phyloP scores from a whole-genome alignment of 441 rosid genomes.

The Theobroma grandiflorum region DNA sequence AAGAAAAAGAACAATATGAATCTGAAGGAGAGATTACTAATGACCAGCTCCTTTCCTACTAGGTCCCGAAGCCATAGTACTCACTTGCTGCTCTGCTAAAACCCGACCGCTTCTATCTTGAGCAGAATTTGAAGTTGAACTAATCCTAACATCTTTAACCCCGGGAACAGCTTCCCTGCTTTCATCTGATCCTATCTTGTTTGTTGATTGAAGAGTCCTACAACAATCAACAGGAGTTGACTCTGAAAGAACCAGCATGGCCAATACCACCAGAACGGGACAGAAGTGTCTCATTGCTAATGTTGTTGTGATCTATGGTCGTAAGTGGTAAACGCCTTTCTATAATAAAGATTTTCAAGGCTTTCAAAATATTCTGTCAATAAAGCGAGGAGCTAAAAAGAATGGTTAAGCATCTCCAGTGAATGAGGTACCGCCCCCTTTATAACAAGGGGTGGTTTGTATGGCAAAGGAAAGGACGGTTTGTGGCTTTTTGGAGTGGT shows the following conservation, averaged over 20 bases:
- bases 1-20: neutral
- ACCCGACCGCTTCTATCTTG: constrained; percentile 20
- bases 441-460: constrained; percentile 42
- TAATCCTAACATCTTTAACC: constrained; percentile 23
- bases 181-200: constrained; percentile 10
- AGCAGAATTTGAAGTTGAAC: constrained; percentile 31
- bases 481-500: constrained; percentile 50
- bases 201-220: constrained; percentile 44
- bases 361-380: constrained; percentile 42
- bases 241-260: constrained; percentile 36
- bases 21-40: constrained; percentile 33
- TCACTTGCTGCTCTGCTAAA: constrained; percentile 36
- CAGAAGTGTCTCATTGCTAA: constrained; percentile 45
- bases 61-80: constrained; percentile 69
- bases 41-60: constrained; percentile 87
- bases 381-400: constrained; percentile 50
- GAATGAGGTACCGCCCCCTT: constrained; percentile 50
- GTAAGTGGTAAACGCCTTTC: constrained; percentile 12
- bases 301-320: constrained; percentile 31
- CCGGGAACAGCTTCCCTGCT: constrained; percentile 24
- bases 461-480: constrained; percentile 55
- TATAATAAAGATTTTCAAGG: constrained; percentile 35
- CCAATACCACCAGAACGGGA: constrained; percentile 43
- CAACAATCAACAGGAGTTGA: constrained; percentile 41
- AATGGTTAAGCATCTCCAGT: constrained; percentile 54